Base-by-base conservation (phyloP, 192 early-diverging fungal genomes). In the Entrophospora sp. region DNA sequence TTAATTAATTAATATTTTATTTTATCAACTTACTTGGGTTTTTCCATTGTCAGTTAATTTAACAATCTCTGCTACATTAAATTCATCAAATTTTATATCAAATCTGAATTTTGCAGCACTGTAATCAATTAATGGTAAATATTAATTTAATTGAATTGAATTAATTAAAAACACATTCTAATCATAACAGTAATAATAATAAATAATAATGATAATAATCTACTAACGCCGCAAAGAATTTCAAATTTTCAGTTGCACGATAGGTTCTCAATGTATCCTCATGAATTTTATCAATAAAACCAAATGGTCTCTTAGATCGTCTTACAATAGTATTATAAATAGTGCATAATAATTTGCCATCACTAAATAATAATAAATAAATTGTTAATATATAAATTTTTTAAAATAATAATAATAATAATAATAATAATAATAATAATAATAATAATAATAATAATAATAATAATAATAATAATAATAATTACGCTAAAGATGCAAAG, bases 91-190 rank as follows among this genome's bases (percentile, higher is more conserved):
- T 48, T 71, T 68, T 34, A 78, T 69, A 30, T 81, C 80, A 53
- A 81, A 74, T 30, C 82, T 64, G 56, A 81, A 80, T 67, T 81
- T 84, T 35, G 78, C 79, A 18, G 82, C 82, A n/a, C 82, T 83
- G 53, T 24, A 61, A 13, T n/a, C n/a, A n/a, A n/a, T n/a, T n/a
- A n/a, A n/a, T n/a, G n/a, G n/a, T n/a, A n/a, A n/a, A n/a, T n/a
- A n/a, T n/a, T n/a, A n/a, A n/a, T n/a, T n/a, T n/a, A n/a, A n/a
- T n/a, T n/a, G n/a, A n/a, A n/a, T n/a, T n/a, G n/a, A n/a, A 30
- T 42, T 30, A 42, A 43, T 18, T 44, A 49, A 31, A 2, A 13
- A 20, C 18, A 24, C 8, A 49, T 0, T 36, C 32, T 34, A 49
- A 0, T 9, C 18, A 51, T 30, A 40, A 22, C 48, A 16, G 10